Evolutionary conservation across 1,284 basidiomycete species (phyloP).

Genomic region (Cryptococcus amylolentus): DNA sequence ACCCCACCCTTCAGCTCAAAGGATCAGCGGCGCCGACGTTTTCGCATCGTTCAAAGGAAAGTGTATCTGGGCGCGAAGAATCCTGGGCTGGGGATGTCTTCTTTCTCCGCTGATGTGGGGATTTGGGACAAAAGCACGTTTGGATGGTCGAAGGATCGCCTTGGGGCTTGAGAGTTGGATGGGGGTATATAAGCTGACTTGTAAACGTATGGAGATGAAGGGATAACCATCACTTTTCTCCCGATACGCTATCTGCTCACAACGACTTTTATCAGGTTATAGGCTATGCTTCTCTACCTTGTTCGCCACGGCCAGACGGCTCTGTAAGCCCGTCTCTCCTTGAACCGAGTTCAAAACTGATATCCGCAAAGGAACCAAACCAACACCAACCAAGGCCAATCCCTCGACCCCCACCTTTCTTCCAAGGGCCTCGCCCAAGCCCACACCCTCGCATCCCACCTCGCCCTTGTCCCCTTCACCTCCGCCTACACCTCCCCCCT

Average conservation of each 20-base stretch:
- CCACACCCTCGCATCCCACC: slow-evolving; percentile 9
- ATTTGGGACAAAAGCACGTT: too few species aligned
- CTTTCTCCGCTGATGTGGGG: too few species aligned
- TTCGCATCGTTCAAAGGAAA: too few species aligned
- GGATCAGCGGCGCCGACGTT: too few species aligned
- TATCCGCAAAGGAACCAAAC: slow-evolving; percentile 7
- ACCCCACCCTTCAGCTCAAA: too few species aligned
- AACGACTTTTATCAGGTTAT: not conserved
- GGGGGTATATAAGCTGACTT: too few species aligned
- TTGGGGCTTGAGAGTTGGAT: too few species aligned
- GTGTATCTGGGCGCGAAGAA: too few species aligned
- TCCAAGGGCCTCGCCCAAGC: slow-evolving; percentile 11
- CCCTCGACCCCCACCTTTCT: slow-evolving; percentile 11
- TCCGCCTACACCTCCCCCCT: slow-evolving; percentile 12
- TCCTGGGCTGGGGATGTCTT: too few species aligned
- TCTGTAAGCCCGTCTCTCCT: slow-evolving; percentile 4
- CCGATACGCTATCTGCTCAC: not conserved
- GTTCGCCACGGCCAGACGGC: slow-evolving; percentile 20
- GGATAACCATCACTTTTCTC: not conserved
- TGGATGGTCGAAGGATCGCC: too few species aligned
- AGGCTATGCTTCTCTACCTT: slow-evolving; percentile 15
- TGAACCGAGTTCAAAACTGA: too few species aligned
- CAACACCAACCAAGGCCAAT: slow-evolving; percentile 10
- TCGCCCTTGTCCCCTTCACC: slow-evolving; percentile 14
- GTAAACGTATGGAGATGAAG: not conserved